These are phyloP conservation scores for Glaciozyma antarctica DNA, from an alignment of 768 basidiomycete genomes.

Conservation along the genomic window DNA sequence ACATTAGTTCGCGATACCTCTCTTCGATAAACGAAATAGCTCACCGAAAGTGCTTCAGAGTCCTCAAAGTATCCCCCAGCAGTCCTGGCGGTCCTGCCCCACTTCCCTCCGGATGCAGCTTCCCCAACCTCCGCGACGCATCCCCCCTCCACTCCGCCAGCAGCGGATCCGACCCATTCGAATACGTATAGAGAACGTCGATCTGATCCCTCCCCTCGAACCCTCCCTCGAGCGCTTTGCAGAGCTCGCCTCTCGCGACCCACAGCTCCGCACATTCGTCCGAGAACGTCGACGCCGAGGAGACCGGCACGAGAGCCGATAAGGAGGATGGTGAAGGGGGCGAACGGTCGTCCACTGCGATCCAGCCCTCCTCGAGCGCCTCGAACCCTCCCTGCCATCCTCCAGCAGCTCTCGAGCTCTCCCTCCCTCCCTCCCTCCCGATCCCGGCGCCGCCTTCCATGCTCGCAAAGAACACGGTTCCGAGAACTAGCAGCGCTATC, in stretches of 20 bases:
- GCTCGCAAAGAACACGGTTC: too few species aligned
- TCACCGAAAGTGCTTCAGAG: constrained; percentile 19
- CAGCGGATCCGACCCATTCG: constrained; percentile 28
- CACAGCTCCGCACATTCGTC: constrained; percentile 2
- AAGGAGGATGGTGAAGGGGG: too few species aligned
- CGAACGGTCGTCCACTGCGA: too few species aligned
- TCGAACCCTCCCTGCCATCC: too few species aligned
- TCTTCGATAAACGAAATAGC: neutral
- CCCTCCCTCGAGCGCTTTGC: constrained; percentile 13
- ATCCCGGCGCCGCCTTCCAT: too few species aligned
- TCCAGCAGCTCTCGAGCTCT: too few species aligned
- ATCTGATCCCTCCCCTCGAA: neutral
- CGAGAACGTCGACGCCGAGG: neutral
- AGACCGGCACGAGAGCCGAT: too few species aligned
- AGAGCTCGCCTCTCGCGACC: constrained; percentile 15
- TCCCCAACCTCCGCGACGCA: neutral
- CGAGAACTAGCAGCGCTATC: too few species aligned
- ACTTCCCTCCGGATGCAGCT: neutral
- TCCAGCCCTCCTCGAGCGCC: too few species aligned
- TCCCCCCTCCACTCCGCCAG: constrained; percentile 7
- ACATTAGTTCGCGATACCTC: neutral
- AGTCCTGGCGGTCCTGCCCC: neutral
- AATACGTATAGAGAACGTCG: constrained; percentile 32
- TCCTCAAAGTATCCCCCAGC: neutral
- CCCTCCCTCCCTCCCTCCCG: too few species aligned